Evolutionary conservation across 352 stramenopile genomes (phyloP).

Genomic region (Globisporangium orthogonon): DNA sequence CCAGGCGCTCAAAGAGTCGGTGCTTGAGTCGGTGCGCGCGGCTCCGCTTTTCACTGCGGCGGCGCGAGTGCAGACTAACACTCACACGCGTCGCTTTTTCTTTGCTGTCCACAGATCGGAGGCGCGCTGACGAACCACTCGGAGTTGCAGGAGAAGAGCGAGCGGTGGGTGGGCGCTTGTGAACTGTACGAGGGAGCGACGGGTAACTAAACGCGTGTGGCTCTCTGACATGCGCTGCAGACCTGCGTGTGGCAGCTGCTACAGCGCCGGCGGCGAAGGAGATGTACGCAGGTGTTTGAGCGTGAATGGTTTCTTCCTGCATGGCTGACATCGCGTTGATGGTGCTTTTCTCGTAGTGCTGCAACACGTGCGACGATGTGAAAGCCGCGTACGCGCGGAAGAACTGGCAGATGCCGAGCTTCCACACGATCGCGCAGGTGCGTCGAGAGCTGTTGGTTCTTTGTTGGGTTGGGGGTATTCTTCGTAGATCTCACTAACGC

Average conservation of each 20-base stretch:
- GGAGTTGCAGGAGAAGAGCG: conserved; percentile 43
- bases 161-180: too few species aligned
- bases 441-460: too few species aligned
- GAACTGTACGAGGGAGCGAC: too few species aligned
- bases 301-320: too few species aligned
- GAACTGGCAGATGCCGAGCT: conserved; percentile 74
- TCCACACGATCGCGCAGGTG: conserved; percentile 67
- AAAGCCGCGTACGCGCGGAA: conserved; percentile 57
- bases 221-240: conserved; percentile 18
- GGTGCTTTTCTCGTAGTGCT: conserved; percentile 29
- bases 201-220: not conserved
- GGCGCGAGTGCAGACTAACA: not conserved
- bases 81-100: not conserved
- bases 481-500: too few species aligned
- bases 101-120: conserved; percentile 35
- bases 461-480: too few species aligned
- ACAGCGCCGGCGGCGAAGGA: conserved; percentile 52
- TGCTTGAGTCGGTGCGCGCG: conserved; percentile 31
- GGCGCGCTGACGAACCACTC: conserved; percentile 67
- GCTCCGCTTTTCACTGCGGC: too few species aligned
- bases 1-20: conserved; percentile 36
- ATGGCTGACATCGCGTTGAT: too few species aligned
- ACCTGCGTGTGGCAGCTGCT: conserved; percentile 66
- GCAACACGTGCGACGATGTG: conserved; percentile 59
- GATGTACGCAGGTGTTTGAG: conserved; percentile 20